Base-by-base conservation (phyloP, 1,139 yeast genomes). In the Hemisphaericaspora subhashii region DNA sequence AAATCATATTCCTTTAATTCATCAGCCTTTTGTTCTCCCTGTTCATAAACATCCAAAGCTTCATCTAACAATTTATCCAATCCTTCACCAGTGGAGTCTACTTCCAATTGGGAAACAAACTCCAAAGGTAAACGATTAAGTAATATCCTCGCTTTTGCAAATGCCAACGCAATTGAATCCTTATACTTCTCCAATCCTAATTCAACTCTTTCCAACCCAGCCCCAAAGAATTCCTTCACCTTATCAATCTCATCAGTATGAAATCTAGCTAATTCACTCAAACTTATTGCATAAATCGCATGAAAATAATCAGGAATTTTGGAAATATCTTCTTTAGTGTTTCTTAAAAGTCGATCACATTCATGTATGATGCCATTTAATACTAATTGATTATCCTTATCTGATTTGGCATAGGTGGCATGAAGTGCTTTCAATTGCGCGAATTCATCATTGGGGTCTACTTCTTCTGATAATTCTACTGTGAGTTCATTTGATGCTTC, bases 351-450 rank as follows among this genome's bases (percentile, higher is more conserved):
- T 34, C 95, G 66, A 54, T 90, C 97, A 62, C 96, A 86, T 59
- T 92, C 98, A 54, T 92, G 96, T 15, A 92, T 78, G 4, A 92
- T 75, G 21, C 97, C 98, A 53, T 89, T 86, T 38, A 89, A 65
- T 29, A 88, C 77, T 46, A 74, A 65, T 57, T 76, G 88, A 47
- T 75, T 77, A 37, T 79, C 82, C 48, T 76, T 75, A 13, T 77
- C 80, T 3, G 83, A 72, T 33, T 68, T 53, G 35, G 58, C 53
- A 58, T 77, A 84, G 2, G 85, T 79, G 22, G 64, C 64, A 85
- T 87, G 89, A 33, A 88, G 68, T 4, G 86, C 94, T 46, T 64
- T 64, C 40, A 89, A 62, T 58, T 89, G 96, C 1, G 80, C 81
- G 12, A 87, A 54, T 50, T 86, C 94, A 56, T 89, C 92, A 47